Evolutionary conservation across 1,284 basidiomycete genomes (phyloP).

Genomic region (Apiotrichum gamsii): DNA sequence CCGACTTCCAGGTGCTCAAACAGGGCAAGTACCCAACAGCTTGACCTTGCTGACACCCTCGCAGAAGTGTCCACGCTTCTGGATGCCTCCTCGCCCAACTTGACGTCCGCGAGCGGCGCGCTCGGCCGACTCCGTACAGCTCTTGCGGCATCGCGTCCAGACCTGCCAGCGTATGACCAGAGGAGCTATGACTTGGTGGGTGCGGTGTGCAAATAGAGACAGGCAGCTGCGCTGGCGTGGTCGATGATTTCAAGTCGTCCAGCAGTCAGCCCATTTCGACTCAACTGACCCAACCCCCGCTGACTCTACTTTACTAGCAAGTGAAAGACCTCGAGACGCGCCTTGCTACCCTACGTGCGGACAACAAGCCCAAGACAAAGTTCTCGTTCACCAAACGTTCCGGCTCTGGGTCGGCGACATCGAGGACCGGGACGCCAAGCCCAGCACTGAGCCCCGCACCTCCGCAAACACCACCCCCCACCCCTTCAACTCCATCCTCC

Average conservation of each 20-base stretch:
- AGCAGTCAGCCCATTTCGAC: neutral
- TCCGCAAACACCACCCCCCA: constrained; percentile 13
- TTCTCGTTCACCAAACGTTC: constrained; percentile 63
- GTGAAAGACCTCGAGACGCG: constrained; percentile 55
- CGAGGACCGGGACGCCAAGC: neutral
- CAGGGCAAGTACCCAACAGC: neutral
- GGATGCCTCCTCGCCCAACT: no score
- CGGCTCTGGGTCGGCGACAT: neutral
- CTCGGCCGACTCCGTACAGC: constrained; percentile 24
- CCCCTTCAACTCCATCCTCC: constrained; percentile 1
- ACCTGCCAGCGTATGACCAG: constrained; percentile 66
- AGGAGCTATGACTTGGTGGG: constrained; percentile 62
- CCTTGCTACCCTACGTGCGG: constrained; percentile 53
- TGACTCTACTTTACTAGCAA: no score
- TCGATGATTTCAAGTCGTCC: no score
- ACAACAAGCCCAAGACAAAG: constrained; percentile 53
- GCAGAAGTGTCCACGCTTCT: constrained; percentile 1
- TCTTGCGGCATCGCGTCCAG: constrained; percentile 57
- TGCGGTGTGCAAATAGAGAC: constrained; percentile 15
- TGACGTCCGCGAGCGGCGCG: neutral
- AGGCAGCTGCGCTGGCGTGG: neutral
- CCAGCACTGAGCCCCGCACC: neutral
- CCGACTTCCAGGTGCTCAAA: constrained; percentile 19
- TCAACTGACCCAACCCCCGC: constrained; percentile 6
- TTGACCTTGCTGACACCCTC: neutral